Conservation (phyloP, 208 protist species). For the Acanthamoeba royreba region DNA sequence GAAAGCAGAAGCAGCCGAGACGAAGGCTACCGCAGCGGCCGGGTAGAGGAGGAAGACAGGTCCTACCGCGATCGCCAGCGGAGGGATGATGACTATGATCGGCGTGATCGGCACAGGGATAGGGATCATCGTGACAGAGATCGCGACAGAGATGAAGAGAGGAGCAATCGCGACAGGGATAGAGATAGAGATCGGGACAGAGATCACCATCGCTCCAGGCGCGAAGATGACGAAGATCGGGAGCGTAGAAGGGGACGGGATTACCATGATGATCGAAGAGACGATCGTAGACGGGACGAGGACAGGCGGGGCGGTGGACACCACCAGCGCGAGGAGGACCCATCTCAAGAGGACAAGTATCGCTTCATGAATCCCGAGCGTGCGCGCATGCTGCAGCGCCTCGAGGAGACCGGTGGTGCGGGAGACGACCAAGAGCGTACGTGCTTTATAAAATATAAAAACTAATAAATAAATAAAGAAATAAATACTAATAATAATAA, state of each 20-base stretch:
- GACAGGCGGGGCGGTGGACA: not conserved
- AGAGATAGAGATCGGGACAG: not conserved
- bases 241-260: not conserved
- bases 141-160: not conserved
- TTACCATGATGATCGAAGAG: not conserved
- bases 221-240: not conserved
- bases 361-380: conserved; percentile 43
- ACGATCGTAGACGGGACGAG: not conserved
- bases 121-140: no score
- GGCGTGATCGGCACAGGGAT: no score
- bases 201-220: not conserved
- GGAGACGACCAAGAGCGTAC: not conserved
- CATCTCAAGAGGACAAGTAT: not conserved
- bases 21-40: no score
- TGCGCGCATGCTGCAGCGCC: conserved; percentile 3
- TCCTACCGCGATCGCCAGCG: no score
- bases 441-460: not conserved
- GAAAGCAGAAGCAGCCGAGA: no score
- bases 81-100: no score
- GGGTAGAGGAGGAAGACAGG: no score
- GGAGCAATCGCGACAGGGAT: not conserved
- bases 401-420: not conserved
- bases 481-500: no score
- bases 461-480: no score
- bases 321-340: not conserved